These are phyloP conservation scores for Malassezia cuniculi DNA, from an alignment of 1,284 basidiomycete species.

Conservation along the genomic window DNA sequence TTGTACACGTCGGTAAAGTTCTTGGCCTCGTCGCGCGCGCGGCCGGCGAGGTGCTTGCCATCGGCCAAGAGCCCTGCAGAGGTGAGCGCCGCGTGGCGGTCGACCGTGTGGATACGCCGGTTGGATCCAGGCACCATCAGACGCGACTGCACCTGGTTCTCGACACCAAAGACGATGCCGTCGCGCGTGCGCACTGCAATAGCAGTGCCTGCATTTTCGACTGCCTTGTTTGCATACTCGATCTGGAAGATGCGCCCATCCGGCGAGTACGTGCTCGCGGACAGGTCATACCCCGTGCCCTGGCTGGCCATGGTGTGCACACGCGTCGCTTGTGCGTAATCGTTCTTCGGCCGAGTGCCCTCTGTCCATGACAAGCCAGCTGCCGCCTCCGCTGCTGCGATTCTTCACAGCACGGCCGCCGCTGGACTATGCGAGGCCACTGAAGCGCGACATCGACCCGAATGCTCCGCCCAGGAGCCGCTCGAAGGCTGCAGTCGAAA, in stretches of 20 bases:
- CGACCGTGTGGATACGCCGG: conserved; percentile 80
- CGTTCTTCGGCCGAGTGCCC: not conserved
- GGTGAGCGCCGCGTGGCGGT: conserved; percentile 63
- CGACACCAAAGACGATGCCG: conserved; percentile 76
- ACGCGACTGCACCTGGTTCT: conserved; percentile 96
- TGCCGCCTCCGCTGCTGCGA: conserved; percentile 38
- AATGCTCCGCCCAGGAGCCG: conserved; percentile 16
- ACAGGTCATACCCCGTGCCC: conserved; percentile 95
- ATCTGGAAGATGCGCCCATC: conserved; percentile 99
- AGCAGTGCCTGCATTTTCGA: conserved; percentile 79
- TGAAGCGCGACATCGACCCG: conserved; percentile 24
- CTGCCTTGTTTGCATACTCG: conserved; percentile 95
- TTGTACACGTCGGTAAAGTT: conserved; percentile 65
- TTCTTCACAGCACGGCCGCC: conserved; percentile 37
- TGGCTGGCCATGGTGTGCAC: conserved; percentile 70
- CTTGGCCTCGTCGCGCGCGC: conserved; percentile 71
- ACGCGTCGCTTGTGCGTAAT: not conserved
- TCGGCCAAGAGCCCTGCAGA: conserved; percentile 80
- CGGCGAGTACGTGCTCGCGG: conserved; percentile 93
- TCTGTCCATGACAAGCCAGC: conserved; percentile 35
- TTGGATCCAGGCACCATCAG: conserved; percentile 86
- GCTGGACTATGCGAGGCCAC: conserved; percentile 22
- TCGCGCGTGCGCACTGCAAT: conserved; percentile 77
- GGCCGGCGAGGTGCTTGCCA: conserved; percentile 73
- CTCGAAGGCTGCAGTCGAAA: conserved; percentile 6